Evolutionary conservation across 208 protist genomes (phyloP), one percentile per base, ranked within the genome.

Genomic region (Leishmania tarentolae): DNA sequence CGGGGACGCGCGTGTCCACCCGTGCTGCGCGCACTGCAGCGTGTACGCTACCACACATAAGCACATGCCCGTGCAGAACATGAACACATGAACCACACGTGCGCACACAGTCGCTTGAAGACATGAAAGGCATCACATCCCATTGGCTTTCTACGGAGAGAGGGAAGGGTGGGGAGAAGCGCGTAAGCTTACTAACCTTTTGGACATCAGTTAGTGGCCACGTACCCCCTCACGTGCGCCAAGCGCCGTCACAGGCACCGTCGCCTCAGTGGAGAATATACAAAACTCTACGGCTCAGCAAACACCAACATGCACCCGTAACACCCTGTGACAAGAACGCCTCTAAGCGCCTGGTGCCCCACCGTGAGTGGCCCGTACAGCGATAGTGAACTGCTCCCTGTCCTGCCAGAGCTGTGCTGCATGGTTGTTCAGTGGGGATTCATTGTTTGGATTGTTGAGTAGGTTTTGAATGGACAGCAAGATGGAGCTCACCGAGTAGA

Each of bases 401-500:
- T 99, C 90, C 1, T 70, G 63, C 98, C 98, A 99, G 59, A 99
- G 79, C 40, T 84, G 81, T 0, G 98, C 98, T 1, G 98, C 98
- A 65, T 97, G 89, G 28, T 85, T 88, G 89, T 99, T 99, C 31
- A 99, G 91, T 28, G 98, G 98, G 31, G 93, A 98, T 70, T 99
- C 92, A 80, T 98, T 98, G 86, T 99, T 99, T 72, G 98, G 98
- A 72, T 99, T 96, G 77, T 94, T 96, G 0, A 99, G 91, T 3
- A 99, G 91, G 53, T 85, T 95, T 83, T 99, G 98, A 74, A 99
- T 99, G 31, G 98, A 99, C 0, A 99, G 84, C 47, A 99, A 90
- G 59, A 99, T 92, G 2, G 97, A 94, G 72, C 86, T 87, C 21
- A 98, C 96, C 59, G 98, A 98, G 89, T 99, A 99, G 21, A 98